phyloP scores from a whole-genome alignment of 1,284 basidiomycete genomes.

The Porodaedalea pini region DNA sequence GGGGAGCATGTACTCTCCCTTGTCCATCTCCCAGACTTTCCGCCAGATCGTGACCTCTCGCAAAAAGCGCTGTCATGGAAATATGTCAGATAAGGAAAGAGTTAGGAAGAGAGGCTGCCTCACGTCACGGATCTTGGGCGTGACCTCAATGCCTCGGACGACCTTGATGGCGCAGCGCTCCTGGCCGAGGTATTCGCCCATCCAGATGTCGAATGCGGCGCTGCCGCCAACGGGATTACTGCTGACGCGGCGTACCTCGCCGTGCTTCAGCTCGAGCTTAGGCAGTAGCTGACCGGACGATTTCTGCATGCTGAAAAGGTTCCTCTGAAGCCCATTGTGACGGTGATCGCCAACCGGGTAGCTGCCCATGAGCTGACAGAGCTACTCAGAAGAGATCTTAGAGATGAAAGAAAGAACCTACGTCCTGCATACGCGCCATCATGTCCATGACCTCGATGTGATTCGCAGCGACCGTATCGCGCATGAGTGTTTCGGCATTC shows the following conservation, averaged over 20 bases:
- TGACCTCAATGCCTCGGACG: constrained; percentile 45
- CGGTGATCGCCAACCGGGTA: constrained; percentile 33
- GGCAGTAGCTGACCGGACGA: constrained; percentile 43
- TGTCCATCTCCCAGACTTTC: constrained; percentile 47
- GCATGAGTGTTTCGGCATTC: constrained; percentile 19
- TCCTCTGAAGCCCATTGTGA: constrained; percentile 42
- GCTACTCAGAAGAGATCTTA: constrained; percentile 1
- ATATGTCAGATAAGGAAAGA: background rate
- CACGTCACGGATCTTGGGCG: constrained; percentile 41
- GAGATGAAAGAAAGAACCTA: constrained; percentile 23
- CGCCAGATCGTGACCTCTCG: constrained; percentile 54
- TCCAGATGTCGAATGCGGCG: constrained; percentile 48
- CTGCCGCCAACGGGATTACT: constrained; percentile 47
- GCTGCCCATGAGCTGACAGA: constrained; percentile 32
- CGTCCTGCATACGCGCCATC: constrained; percentile 45
- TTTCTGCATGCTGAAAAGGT: constrained; percentile 45
- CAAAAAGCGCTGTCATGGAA: constrained; percentile 41
- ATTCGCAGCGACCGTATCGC: no score
- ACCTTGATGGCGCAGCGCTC: constrained; percentile 56
- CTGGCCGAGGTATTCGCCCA: constrained; percentile 48
- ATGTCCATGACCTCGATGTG: constrained; percentile 37
- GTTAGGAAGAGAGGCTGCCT: constrained; percentile 11
- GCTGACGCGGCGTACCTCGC: constrained; percentile 48
- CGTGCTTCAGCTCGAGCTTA: constrained; percentile 44
- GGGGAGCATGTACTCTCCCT: constrained; percentile 48